These are phyloP conservation scores for Diaporthe velutina DNA, from an alignment of 2,329 filamentous ascomycete genomes.

Conservation along the genomic window DNA sequence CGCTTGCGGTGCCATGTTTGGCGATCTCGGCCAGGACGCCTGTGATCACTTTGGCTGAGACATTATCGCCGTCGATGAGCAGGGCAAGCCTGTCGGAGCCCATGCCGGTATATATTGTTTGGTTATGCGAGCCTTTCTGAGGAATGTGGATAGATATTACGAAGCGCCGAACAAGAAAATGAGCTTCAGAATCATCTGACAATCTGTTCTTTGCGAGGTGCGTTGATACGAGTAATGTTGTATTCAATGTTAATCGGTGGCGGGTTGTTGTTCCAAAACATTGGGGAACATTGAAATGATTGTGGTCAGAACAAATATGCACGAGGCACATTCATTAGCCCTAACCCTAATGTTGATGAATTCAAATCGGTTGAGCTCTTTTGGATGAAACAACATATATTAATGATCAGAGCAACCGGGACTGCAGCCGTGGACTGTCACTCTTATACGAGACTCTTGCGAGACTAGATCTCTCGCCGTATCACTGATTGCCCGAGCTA, in stretches of 20 bases:
- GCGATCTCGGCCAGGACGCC: slow-evolving; percentile 48
- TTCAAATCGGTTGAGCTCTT: background rate
- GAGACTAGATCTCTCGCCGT: too few species aligned
- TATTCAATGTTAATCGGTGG: too few species aligned
- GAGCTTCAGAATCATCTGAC: background rate
- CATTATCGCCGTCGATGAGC: slow-evolving; percentile 52
- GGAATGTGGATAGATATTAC: background rate
- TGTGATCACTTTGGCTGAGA: slow-evolving; percentile 40
- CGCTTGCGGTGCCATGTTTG: slow-evolving; percentile 49
- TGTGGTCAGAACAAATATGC: background rate
- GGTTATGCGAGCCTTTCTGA: background rate
- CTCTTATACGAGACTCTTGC: too few species aligned
- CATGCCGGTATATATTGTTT: background rate
- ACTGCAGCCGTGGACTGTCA: too few species aligned
- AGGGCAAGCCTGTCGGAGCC: slow-evolving; percentile 47
- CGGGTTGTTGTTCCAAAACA: background rate
- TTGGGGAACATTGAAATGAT: background rate
- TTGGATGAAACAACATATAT: too few species aligned
- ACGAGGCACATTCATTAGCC: background rate
- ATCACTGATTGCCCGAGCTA: too few species aligned
- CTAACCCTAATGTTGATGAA: background rate
- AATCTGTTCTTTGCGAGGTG: background rate
- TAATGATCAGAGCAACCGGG: too few species aligned
- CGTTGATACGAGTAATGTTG: too few species aligned
- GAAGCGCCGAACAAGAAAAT: background rate